Evolutionary conservation across 2,329 filamentous ascomycete species (phyloP).

Genomic region (Lasiodiplodia gonubiensis): DNA sequence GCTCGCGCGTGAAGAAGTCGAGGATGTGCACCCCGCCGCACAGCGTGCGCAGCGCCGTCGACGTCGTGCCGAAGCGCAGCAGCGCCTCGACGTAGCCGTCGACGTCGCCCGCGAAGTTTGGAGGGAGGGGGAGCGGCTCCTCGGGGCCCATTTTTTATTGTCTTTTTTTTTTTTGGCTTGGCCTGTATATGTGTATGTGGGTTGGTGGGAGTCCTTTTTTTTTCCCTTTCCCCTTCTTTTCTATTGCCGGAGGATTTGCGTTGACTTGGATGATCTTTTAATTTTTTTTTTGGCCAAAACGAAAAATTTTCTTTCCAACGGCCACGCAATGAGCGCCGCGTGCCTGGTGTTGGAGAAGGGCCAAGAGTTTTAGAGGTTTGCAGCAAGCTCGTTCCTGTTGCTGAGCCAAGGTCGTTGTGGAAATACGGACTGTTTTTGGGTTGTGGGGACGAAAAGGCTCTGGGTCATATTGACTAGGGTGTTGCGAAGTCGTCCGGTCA

Average conservation of each 20-base stretch:
- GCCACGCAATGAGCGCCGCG: not conserved
- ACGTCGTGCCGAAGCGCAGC: slow-evolving; percentile 75
- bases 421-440: not conserved
- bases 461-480: not conserved
- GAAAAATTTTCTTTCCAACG: not conserved
- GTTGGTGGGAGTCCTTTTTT: not conserved
- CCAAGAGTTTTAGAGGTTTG: not conserved
- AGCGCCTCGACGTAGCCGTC: slow-evolving; percentile 82
- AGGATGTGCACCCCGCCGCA: slow-evolving; percentile 97
- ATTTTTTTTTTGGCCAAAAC: not conserved
- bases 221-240: not conserved
- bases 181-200: too few species aligned
- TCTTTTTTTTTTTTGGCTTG: not conserved
- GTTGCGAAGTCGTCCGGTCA: not conserved
- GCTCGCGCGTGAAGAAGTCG: slow-evolving; percentile 89
- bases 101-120: slow-evolving; percentile 68
- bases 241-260: too few species aligned
- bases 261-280: not conserved
- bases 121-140: slow-evolving; percentile 68
- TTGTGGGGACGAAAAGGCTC: slow-evolving; percentile 1
- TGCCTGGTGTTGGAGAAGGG: not conserved
- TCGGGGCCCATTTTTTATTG: slow-evolving; percentile 54
- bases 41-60: slow-evolving; percentile 81
- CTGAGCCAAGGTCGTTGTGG: not conserved
- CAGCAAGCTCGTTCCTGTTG: not conserved